Base-by-base conservation (phyloP, 2,329 filamentous ascomycete genomes). In the Tolypocladium capitatum region DNA sequence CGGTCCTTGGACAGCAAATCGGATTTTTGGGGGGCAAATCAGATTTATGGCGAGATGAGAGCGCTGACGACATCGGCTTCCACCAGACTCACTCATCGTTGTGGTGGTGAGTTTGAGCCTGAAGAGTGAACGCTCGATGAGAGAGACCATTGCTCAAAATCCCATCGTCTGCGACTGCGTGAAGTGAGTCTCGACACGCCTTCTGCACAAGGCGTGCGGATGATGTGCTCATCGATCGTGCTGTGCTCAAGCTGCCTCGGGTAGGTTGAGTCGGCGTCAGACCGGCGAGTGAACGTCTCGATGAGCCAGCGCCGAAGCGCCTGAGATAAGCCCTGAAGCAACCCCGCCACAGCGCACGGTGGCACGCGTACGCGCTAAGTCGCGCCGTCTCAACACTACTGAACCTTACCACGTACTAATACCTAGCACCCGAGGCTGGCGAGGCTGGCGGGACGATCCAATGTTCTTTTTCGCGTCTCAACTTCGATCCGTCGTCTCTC, bases 391-490 rank as follows among this genome's bases (percentile, higher is more conserved):
- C 24, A 28, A 41, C 24, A 16, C 11, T 16, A 14, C 36, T n/a
- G 36, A 40, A 40, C 36, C 36, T 27, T 10, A 3, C 4, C 8
- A 7, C 27, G 24, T 3, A 24, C 36, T 41, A 24, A 24, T 28
- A 16, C 24, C 18, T 28, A 41, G 38, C 38, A 27, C 13, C 35
- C 24, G 35, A 50, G 44, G 46, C 50, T 50, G 43, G 33, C 43
- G 32, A 52, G 50, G 50, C 50, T 50, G 48, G 45, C 18, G 27
- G 20, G 45, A 41, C 16, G 46, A 21, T 34, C 35, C 41, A 35
- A 48, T 48, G 36, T 45, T 46, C 42, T 44, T 47, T 46, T 46
- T 51, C 50, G 48, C 51, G 21, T 51, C 47, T 13, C 46, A 43
- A 20, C 48, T 47, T 48, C 50, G 43, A 45, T 34, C 46, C 27